Evolutionary conservation across 495 filamentous ascomycete species (phyloP).

Genomic region (Niebla homalea): DNA sequence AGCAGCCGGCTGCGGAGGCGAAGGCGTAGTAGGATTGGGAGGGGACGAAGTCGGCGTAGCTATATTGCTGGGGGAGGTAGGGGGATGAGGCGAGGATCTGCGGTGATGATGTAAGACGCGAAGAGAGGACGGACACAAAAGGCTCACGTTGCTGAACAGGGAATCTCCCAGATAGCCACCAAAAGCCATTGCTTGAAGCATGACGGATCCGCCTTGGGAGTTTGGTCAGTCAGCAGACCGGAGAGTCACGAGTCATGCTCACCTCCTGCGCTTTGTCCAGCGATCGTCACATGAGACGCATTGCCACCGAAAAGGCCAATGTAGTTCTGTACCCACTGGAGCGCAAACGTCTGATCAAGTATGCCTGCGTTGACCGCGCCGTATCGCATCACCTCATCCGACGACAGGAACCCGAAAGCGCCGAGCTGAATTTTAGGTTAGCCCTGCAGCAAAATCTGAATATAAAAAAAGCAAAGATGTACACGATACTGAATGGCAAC

Average conservation of each 20-base stretch:
- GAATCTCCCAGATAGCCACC: conserved; percentile 28
- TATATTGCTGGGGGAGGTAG: conserved; percentile 36
- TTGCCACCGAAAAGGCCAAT: conserved; percentile 40
- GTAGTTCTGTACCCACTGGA: conserved; percentile 42
- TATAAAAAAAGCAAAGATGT: conserved; percentile 27
- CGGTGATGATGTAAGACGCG: neutral
- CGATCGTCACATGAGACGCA: conserved; percentile 35
- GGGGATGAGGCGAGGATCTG: conserved; percentile 40
- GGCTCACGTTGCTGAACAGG: conserved; percentile 25
- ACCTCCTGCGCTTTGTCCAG: conserved; percentile 42
- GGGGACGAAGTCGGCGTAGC: conserved; percentile 38
- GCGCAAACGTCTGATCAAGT: conserved; percentile 34
- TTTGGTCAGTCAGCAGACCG: neutral
- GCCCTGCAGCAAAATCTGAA: conserved; percentile 13
- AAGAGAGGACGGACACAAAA: neutral
- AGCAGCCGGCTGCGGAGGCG: conserved; percentile 38
- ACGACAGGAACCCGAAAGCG: conserved; percentile 45
- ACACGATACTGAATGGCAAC: conserved; percentile 42
- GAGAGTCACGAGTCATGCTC: neutral
- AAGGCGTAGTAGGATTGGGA: conserved; percentile 43
- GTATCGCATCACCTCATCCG: conserved; percentile 34
- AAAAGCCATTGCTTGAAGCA: conserved; percentile 40
- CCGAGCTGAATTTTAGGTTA: conserved; percentile 45
- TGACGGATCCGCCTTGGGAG: conserved; percentile 27
- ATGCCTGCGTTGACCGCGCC: conserved; percentile 40